phyloP scores from a whole-genome alignment of 2,329 filamentous ascomycete genomes.

The Paecilomyces niveus region DNA sequence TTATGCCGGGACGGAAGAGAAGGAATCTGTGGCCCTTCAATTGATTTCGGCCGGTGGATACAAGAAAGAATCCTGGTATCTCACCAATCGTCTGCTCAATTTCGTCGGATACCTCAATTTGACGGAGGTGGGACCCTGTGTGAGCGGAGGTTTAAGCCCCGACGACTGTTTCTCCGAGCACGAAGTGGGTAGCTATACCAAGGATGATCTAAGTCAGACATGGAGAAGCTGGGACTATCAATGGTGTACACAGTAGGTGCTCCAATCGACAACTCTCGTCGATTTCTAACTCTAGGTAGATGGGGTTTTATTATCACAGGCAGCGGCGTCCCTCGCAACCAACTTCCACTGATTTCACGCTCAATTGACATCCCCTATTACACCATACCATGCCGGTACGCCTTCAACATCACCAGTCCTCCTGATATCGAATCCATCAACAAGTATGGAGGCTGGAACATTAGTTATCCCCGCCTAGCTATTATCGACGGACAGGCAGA shows the following conservation, averaged over 20 bases:
- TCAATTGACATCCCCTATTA: slow-evolving; percentile 58
- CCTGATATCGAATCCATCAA: slow-evolving; percentile 64
- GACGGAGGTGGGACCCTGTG: slow-evolving; percentile 35
- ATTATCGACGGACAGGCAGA: slow-evolving; percentile 71
- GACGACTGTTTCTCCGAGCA: slow-evolving; percentile 47
- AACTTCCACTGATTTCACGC: slow-evolving; percentile 65
- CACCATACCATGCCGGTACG: slow-evolving; percentile 55
- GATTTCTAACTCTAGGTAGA: slow-evolving; percentile 28
- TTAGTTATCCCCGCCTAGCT: slow-evolving; percentile 68
- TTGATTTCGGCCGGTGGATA: slow-evolving; percentile 46
- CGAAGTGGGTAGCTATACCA: slow-evolving; percentile 40
- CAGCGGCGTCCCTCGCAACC: slow-evolving; percentile 56
- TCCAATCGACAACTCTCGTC: not conserved
- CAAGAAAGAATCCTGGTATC: slow-evolving; percentile 26
- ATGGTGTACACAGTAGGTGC: slow-evolving; percentile 40
- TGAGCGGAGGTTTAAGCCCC: slow-evolving; percentile 29
- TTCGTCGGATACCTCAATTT: slow-evolving; percentile 49
- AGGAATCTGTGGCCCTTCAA: slow-evolving; percentile 33
- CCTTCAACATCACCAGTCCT: slow-evolving; percentile 61
- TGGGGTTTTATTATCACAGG: slow-evolving; percentile 78
- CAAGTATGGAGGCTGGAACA: slow-evolving; percentile 65
- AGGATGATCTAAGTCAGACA: slow-evolving; percentile 35
- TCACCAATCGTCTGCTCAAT: slow-evolving; percentile 50
- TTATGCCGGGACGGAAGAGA: slow-evolving; percentile 33
- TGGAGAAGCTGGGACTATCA: slow-evolving; percentile 54